Evolutionary conservation across 1,139 yeast genomes (phyloP).

Genomic region (Hansenula lynferdii): DNA sequence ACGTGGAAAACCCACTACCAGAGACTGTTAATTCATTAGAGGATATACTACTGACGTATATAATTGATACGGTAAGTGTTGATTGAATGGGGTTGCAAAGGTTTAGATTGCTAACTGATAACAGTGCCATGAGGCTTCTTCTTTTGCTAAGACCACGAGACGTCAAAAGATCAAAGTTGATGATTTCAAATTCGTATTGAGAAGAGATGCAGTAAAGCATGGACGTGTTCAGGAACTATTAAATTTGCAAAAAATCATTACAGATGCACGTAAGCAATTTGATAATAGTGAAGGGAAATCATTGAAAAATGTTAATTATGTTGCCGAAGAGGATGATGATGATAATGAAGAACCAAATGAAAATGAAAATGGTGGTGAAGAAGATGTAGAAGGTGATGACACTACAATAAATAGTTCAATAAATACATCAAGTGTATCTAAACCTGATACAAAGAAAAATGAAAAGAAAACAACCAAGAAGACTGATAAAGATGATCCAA

Average conservation of each 20-base stretch:
- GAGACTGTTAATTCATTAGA: conserved; percentile 78
- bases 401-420: too few species aligned
- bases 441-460: background rate
- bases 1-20: conserved; percentile 70
- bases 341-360: conserved; percentile 21
- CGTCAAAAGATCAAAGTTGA: conserved; percentile 78
- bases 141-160: conserved; percentile 47
- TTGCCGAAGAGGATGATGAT: conserved; percentile 28
- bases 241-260: conserved; percentile 67
- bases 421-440: too few species aligned
- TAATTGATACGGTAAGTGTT: conserved; percentile 46
- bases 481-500: conserved; percentile 14
- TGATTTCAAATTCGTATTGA: conserved; percentile 79
- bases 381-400: conserved; percentile 9
- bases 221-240: conserved; percentile 82
- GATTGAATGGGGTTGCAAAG: background rate
- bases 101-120: background rate
- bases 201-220: conserved; percentile 78
- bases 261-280: conserved; percentile 77
- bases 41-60: conserved; percentile 75
- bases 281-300: conserved; percentile 58
- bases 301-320: conserved; percentile 24
- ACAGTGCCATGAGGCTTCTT: conserved; percentile 49
- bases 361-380: conserved; percentile 23
- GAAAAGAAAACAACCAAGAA: too few species aligned